Evolutionary conservation across 2,329 filamentous ascomycete species (phyloP).

Genomic region (Nothophaeocryptopus gaeumannii): DNA sequence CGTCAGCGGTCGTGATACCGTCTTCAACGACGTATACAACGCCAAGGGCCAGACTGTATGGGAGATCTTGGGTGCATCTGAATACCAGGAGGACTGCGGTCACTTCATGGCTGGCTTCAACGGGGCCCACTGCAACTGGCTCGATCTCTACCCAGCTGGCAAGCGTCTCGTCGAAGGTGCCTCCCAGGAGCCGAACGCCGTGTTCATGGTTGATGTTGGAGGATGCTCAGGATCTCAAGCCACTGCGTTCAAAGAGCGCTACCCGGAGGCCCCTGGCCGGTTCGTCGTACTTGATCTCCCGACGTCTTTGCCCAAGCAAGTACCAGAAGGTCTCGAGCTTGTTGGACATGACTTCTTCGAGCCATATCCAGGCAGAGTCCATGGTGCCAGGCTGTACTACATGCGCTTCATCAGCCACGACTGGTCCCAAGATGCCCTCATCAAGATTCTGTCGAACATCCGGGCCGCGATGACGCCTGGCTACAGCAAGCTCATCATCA

Average conservation of each 20-base stretch:
- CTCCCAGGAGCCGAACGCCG: background rate
- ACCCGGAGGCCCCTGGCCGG: slow-evolving; percentile 6
- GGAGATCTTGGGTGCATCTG: slow-evolving; percentile 6
- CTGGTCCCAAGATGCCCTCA: slow-evolving; percentile 31
- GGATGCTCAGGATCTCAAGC: slow-evolving; percentile 4
- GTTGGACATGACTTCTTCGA: slow-evolving; percentile 36
- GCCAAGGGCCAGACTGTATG: slow-evolving; percentile 4
- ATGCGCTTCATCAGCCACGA: slow-evolving; percentile 33
- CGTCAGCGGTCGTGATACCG: slow-evolving; percentile 1
- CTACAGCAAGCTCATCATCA: slow-evolving; percentile 35
- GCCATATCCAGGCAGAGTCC: slow-evolving; percentile 27
- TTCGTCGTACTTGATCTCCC: slow-evolving; percentile 6
- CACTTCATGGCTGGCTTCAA: slow-evolving; percentile 10
- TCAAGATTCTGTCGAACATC: slow-evolving; percentile 29
- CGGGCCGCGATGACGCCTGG: slow-evolving; percentile 29
- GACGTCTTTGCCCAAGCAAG: background rate
- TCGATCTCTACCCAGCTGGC: slow-evolving; percentile 1
- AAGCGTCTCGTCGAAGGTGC: slow-evolving; percentile 5
- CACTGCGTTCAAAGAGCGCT: background rate
- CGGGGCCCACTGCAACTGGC: background rate
- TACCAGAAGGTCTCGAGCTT: slow-evolving; percentile 15
- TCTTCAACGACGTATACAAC: slow-evolving; percentile 11
- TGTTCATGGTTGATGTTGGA: slow-evolving; percentile 13
- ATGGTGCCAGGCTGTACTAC: slow-evolving; percentile 28
- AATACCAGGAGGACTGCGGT: background rate